These are phyloP conservation scores for Acarospora socialis DNA, from an alignment of 2,329 filamentous ascomycete genomes.

Conservation along the genomic window DNA sequence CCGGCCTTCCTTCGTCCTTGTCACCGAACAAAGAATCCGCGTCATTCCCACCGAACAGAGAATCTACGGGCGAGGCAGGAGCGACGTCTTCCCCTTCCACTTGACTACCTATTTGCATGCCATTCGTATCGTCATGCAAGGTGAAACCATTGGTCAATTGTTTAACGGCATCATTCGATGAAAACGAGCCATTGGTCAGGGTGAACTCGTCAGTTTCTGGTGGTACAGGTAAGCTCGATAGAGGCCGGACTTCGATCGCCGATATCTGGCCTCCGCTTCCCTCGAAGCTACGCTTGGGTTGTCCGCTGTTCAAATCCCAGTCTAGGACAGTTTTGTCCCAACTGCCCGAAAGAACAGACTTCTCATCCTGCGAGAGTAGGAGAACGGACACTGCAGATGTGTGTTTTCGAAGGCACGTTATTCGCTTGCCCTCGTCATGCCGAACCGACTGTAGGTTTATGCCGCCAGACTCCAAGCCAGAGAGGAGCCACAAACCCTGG, in stretches of 20 bases:
- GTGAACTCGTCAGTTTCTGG: slow-evolving; percentile 48
- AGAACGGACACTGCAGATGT: slow-evolving; percentile 85
- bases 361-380: slow-evolving; percentile 69
- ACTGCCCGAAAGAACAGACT: slow-evolving; percentile 74
- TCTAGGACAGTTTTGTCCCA: slow-evolving; percentile 94
- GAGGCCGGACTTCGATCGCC: slow-evolving; percentile 69
- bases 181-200: slow-evolving; percentile 52
- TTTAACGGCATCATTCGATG: slow-evolving; percentile 54
- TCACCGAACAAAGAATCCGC: slow-evolving; percentile 83
- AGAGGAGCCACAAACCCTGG: slow-evolving; percentile 79
- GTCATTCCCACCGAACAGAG: slow-evolving; percentile 67
- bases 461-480: slow-evolving; percentile 74
- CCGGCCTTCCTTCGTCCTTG: slow-evolving; percentile 42
- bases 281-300: slow-evolving; percentile 60
- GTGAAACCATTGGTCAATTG: slow-evolving; percentile 42
- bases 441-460: slow-evolving; percentile 90
- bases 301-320: slow-evolving; percentile 86
- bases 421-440: slow-evolving; percentile 86
- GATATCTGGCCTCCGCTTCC: slow-evolving; percentile 74
- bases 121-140: slow-evolving; percentile 24
- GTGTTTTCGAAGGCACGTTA: slow-evolving; percentile 67
- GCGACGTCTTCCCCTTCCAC: slow-evolving; percentile 24
- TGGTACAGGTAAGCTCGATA: slow-evolving; percentile 61
- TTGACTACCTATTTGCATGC: slow-evolving; percentile 21
- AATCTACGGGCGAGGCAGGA: slow-evolving; percentile 58